A percentile compares a stretch with the other conserved stretches of the same genome.
Evolutionary conservation across 179 eudicot species (phyloP).

Genomic region (Vitellaria paradoxa): DNA sequence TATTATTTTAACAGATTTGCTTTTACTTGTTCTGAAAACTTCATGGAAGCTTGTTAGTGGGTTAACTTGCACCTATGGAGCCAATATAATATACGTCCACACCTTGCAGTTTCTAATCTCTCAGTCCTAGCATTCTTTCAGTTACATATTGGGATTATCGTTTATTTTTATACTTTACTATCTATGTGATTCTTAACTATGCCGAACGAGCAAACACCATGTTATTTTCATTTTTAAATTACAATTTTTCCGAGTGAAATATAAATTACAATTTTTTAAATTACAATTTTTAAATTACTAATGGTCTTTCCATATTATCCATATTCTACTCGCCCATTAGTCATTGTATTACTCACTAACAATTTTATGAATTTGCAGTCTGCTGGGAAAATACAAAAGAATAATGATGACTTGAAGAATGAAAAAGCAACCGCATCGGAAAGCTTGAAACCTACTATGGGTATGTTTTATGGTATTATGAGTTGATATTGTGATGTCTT

Average conservation of each 20-base stretch:
- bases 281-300: too few relatives aligned
- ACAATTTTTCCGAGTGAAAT: background rate
- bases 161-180: background rate
- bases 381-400: slow-evolving; percentile 68
- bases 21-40: too few relatives aligned
- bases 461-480: slow-evolving; percentile 24
- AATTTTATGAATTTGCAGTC: slow-evolving; percentile 51
- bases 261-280: background rate
- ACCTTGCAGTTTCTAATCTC: background rate
- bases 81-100: background rate
- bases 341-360: background rate
- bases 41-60: background rate
- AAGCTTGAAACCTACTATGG: slow-evolving; percentile 35
- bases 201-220: background rate
- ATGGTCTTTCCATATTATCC: slow-evolving; percentile 1
- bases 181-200: too few relatives aligned
- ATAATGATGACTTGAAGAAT: slow-evolving; percentile 35
- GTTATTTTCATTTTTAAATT: background rate
- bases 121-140: background rate
- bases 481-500: background rate
- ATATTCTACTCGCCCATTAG: background rate
- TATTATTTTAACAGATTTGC: background rate
- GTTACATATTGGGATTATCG: background rate
- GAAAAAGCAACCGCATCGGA: slow-evolving; percentile 34
- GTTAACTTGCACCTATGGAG: background rate